Evolutionary conservation across 352 stramenopile species (phyloP), one percentile per base, ranked within the genome.

Genomic region (Pythium utonaiense): DNA sequence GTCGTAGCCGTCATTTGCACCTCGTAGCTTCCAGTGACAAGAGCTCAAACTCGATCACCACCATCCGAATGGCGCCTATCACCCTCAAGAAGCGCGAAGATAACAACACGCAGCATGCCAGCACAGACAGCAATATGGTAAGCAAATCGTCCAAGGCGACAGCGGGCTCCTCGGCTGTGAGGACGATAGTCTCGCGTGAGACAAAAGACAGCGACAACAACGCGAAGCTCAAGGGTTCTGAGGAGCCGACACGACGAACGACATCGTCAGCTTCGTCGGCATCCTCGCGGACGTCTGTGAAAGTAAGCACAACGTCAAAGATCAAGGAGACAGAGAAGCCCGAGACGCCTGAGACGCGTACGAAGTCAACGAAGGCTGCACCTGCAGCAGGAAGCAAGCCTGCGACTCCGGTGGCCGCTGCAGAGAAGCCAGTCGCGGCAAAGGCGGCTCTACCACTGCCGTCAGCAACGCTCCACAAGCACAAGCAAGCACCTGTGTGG

Each of bases 401-500:
- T 6, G 1, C 44, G 16, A 14, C 33, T 6, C 17, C 19, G 44
- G 38, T 25, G 12, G 47, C 41, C 8, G 19, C 34, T 10, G 44
- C 16, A 6, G 47, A 55, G 30, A 78, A 71, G 28, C 61, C 66
- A 27, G 19, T 60, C 3, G 42, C 57, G 9, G 36, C 3, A 45
- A 51, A 33, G 25, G 14, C 58, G 4, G 61, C 53, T 7, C 64
- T 79, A 5, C 69, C 70, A 7, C 51, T 92, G 36, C 83, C 83
- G 10, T 92, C 83, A 3, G 53, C 75, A 12, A 64, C 51, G 48
- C 66, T 89, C 1, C 72, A 86, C 56, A 90, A 86, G 44, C 80
- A 92, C 74, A 92, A 93, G 30, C 80, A 91, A 51, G 80, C 83
- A 1, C 69, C 80, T 0, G 78, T 89, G 27, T 92, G 87, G 67